Conservation (phyloP, 768 basidiomycete genomes). For the Cyathus striatus region DNA sequence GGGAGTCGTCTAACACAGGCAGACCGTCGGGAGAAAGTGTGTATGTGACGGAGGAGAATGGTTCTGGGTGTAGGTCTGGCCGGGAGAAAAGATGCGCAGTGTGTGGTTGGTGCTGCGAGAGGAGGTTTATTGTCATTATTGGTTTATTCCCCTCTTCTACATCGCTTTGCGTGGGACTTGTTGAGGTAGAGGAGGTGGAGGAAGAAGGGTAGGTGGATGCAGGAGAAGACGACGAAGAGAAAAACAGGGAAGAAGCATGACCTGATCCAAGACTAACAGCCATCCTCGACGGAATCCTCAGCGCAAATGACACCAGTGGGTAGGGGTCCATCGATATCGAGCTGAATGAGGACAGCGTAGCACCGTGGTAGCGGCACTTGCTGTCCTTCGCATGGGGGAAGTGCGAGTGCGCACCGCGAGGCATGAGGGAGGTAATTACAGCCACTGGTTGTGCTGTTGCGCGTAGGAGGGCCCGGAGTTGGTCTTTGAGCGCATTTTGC, state of each 20-base stretch:
- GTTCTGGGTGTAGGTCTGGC: slow-evolving; percentile 60
- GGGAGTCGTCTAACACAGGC: slow-evolving; percentile 50
- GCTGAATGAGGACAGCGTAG: slow-evolving; percentile 90
- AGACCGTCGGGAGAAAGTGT: slow-evolving; percentile 46
- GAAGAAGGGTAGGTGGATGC: too few species aligned
- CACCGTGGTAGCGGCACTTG: slow-evolving; percentile 61
- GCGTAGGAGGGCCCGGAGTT: slow-evolving; percentile 59
- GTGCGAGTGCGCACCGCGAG: slow-evolving; percentile 14
- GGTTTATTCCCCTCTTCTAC: slow-evolving; percentile 18
- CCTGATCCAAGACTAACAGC: slow-evolving; percentile 47
- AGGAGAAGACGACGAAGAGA: too few species aligned
- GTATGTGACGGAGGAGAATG: slow-evolving; percentile 42
- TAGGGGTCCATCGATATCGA: slow-evolving; percentile 87
- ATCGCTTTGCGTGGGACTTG: too few species aligned
- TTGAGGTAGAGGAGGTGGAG: too few species aligned
- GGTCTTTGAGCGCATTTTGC: slow-evolving; percentile 2
- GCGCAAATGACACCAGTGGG: slow-evolving; percentile 84
- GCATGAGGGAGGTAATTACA: slow-evolving; percentile 72
- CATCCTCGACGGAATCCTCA: slow-evolving; percentile 88
- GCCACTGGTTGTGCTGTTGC: slow-evolving; percentile 83
- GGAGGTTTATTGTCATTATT: slow-evolving; percentile 77
- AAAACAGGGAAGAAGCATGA: slow-evolving; percentile 35
- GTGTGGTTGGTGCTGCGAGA: slow-evolving; percentile 61
- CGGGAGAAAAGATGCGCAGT: slow-evolving; percentile 69
- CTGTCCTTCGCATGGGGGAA: neutral